Base-by-base conservation (phyloP, 2,329 filamentous ascomycete species). In the Aspergillus pseudoglaucus region DNA sequence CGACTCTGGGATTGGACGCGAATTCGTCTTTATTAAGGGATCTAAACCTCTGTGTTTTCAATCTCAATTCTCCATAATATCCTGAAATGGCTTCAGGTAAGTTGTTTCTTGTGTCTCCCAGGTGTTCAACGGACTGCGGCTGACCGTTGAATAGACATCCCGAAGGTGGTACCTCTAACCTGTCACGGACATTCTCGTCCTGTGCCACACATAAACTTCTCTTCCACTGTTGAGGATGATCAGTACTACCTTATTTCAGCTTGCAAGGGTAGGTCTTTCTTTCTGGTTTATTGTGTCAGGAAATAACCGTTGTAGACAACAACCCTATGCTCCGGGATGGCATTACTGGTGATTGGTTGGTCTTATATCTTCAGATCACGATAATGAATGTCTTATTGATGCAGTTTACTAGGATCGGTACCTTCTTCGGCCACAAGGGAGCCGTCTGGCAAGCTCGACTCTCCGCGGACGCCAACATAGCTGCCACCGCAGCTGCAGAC, bases 241-340 rank as follows among this genome's bases (percentile, higher is more conserved):
- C 81, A 85, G 55, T 96, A 93, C 71, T 95, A 93, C 68, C 78
- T 96, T 63, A 90, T 96, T 55, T 95, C 90, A 22, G 90, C 90
- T 56, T 93, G 89, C 77, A 95, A 95, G 78, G 86, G 86, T 88
- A 64, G 48, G 42, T 48, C 44, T 37, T 37, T 37, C 41, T 23
- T 43, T 44, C 46, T n/a, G 17, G 17, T 45, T 12, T 27, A 46
- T 15, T 45, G 23, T 47, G 25, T 12, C 25, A 30, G n/a, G 27
- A 18, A 48, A 57, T 42, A 40, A 14, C 41, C 15, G 40, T 41
- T 50, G 50, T 47, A 90, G 93, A 98, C 76, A 91, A 91, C 64
- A 97, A 97, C 67, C 93, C 93, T 44, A 97, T 97, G 90, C 85
- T 98, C 59, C 88, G 93, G 56, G 89, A 97, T 73, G 93, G 93